phyloP scores from a whole-genome alignment of 192 early-diverging fungal species.

The Tieghemiomyces parasiticus region DNA sequence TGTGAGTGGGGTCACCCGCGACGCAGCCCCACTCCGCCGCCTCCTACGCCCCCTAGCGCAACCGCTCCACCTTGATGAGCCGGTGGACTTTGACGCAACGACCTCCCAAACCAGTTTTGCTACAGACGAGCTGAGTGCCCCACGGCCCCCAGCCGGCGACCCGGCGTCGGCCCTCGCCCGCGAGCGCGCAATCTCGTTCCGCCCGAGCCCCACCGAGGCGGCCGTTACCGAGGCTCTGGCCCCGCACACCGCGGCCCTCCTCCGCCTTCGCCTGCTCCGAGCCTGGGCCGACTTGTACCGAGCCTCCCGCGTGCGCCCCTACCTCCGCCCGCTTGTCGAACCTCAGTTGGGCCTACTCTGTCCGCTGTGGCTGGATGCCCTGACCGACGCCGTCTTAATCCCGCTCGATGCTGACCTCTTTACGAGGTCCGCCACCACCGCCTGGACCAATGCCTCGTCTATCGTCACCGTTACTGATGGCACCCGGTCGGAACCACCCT shows the following conservation, averaged over 20 bases:
- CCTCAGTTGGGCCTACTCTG: constrained; percentile 1
- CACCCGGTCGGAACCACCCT: not conserved
- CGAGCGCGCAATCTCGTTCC: constrained; percentile 10
- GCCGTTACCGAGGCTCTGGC: not conserved
- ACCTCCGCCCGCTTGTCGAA: not conserved
- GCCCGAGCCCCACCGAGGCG: not conserved
- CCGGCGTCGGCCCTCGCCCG: not conserved
- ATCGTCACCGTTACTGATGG: not conserved
- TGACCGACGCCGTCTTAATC: constrained; percentile 3
- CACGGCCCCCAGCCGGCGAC: not conserved
- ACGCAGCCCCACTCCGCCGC: not conserved
- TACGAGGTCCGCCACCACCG: not conserved
- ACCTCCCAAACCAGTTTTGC: not conserved
- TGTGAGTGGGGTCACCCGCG: constrained; percentile 53
- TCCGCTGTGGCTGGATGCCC: constrained; percentile 6
- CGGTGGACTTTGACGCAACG: not conserved
- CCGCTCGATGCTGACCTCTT: constrained; percentile 2
- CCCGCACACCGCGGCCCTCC: constrained; percentile 8
- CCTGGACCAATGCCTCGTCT: not conserved
- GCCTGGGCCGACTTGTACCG: constrained; percentile 8
- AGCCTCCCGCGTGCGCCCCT: not conserved
- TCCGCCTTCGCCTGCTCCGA: constrained; percentile 6
- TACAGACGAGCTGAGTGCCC: not conserved
- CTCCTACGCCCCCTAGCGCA: not conserved
- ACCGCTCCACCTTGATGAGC: not conserved